Percentiles rank a stretch among this genome's conserved stretches.
Conservation (phyloP, 2,329 filamentous ascomycete species). For the Arthrobotrys megalospora region DNA sequence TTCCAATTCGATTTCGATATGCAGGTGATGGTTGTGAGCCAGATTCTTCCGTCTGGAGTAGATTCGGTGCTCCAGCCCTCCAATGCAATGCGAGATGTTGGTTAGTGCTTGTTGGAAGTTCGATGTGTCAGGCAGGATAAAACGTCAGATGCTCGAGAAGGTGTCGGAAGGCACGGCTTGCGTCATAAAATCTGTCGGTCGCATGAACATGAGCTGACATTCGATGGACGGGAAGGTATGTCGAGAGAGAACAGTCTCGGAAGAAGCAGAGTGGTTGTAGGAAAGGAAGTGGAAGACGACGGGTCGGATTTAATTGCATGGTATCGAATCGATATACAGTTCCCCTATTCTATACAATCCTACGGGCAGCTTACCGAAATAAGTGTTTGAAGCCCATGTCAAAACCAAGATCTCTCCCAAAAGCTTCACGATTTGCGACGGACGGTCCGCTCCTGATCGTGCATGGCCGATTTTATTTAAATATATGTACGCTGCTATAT, state of each 20-base stretch:
- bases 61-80: constrained; percentile 8
- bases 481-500: neutral
- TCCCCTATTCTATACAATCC: constrained; percentile 31
- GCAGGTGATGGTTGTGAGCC: neutral
- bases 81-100: neutral
- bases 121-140: constrained; percentile 32
- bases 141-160: constrained; percentile 54
- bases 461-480: constrained; percentile 24
- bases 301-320: constrained; percentile 21
- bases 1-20: constrained; percentile 26
- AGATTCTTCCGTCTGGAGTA: constrained; percentile 12
- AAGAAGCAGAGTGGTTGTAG: neutral
- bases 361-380: constrained; percentile 37
- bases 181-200: constrained; percentile 31
- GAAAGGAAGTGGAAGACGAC: neutral
- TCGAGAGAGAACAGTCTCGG: neutral
- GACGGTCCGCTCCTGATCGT: constrained; percentile 19
- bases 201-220: constrained; percentile 30
- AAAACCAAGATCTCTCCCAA: constrained; percentile 38
- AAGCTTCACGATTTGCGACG: constrained; percentile 39
- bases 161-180: constrained; percentile 35
- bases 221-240: constrained; percentile 12
- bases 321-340: constrained; percentile 28
- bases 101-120: neutral
- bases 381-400: constrained; percentile 57